Base-by-base conservation (phyloP, 1,284 basidiomycete genomes). In the Marasmius oreades region DNA sequence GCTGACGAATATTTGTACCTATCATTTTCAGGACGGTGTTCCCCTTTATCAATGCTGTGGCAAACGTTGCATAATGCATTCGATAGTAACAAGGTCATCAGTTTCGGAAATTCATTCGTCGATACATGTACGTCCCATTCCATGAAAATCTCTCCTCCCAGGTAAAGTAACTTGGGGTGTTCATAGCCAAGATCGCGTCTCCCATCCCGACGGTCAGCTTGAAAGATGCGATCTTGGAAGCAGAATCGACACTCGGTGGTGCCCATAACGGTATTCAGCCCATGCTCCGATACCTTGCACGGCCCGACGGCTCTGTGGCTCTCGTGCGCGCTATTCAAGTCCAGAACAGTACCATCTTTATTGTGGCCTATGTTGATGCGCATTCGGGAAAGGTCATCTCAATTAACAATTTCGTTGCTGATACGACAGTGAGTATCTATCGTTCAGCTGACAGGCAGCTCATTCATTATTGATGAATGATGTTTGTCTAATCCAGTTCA, bases 331-430 rank as follows among this genome's bases (percentile, higher is more conserved):
- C 82, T 51, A 66, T 80, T 53, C 78, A 82, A 66, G 76, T 84
- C 52, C 77, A 80, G 65, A 80, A 80, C 57, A 75, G 77, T n/a
- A 69, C 68, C 59, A 73, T 76, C 31, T 86, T 82, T 82, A 77
- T 78, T 63, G 80, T 85, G 69, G 84, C 82, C 0, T 84, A 81
- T 64, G 78, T 87, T 51, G 82, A 85, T 59, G 80, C 81, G 16
- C 76, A 79, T 61, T 70, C 74, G 26, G 80, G 80, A 22, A 76
- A 82, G 48, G 66, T 86, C 34, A 64, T 83, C 16, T 73, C 76
- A 31, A 73, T 84, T 16, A 78, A 77, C 48, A 81, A 86, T 66
- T 87, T 80, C 59, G 77, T 78, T 23, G 66, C 73, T 6, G 67
- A 78, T 51, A 73, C 76, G 20, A 70, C 74, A 5, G 77, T 79